These are phyloP conservation scores for Sodiomyces alkalinus DNA, from an alignment of 2,329 filamentous ascomycete genomes.

Conservation along the genomic window DNA sequence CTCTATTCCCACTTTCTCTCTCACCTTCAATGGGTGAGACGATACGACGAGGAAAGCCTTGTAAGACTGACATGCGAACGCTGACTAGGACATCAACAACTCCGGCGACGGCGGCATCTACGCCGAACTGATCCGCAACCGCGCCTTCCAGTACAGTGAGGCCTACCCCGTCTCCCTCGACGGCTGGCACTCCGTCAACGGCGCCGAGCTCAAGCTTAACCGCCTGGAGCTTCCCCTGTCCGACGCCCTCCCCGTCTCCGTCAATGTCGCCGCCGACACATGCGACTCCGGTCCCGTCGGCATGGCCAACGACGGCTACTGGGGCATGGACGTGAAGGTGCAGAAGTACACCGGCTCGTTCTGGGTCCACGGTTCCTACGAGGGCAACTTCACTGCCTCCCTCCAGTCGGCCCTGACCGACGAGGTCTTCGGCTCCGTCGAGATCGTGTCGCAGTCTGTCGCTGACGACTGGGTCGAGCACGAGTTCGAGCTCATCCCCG, in stretches of 20 bases:
- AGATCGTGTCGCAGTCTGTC: slow-evolving; percentile 26
- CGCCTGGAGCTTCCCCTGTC: slow-evolving; percentile 32
- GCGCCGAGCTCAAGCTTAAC: slow-evolving; percentile 29
- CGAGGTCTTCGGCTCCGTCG: slow-evolving; percentile 27
- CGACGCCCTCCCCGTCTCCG: slow-evolving; percentile 31
- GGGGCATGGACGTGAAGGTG: slow-evolving; percentile 37
- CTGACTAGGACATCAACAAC: slow-evolving; percentile 44
- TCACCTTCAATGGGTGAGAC: neutral
- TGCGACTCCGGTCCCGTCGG: slow-evolving; percentile 21
- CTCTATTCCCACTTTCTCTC: too few species aligned
- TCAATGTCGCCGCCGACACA: slow-evolving; percentile 24
- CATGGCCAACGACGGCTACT: slow-evolving; percentile 38
- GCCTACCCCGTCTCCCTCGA: slow-evolving; percentile 25
- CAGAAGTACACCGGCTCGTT: slow-evolving; percentile 34
- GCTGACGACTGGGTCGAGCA: slow-evolving; percentile 35
- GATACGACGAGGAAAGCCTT: too few species aligned
- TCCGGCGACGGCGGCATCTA: slow-evolving; percentile 61
- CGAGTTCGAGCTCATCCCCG: slow-evolving; percentile 26
- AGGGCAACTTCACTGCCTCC: slow-evolving; percentile 29
- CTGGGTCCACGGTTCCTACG: slow-evolving; percentile 34
- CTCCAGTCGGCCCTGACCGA: slow-evolving; percentile 27
- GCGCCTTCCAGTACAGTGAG: slow-evolving; percentile 47
- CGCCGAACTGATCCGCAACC: slow-evolving; percentile 54
- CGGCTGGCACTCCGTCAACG: slow-evolving; percentile 28
- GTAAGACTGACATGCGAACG: too few species aligned